Base-by-base conservation (phyloP, 176 grass and related monocot species). In the Dactylis glomerata region DNA sequence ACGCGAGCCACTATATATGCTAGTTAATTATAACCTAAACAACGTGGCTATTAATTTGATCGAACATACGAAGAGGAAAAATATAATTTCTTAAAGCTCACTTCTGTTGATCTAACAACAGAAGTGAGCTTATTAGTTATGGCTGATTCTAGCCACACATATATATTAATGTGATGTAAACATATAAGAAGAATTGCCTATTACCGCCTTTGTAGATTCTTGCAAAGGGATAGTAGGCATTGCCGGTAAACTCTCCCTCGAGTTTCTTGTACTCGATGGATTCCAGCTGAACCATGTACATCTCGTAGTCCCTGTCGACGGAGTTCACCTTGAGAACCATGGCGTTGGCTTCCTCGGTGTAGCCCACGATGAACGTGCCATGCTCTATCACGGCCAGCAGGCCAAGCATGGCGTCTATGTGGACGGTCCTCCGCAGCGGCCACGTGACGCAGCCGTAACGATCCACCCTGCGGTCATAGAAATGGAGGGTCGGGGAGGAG, bases 221-320 rank as follows among this genome's bases (percentile, higher is more conserved):
- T 27, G 36, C 37, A 2, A 82, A 82, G 8, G 47, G 47, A 71
- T 70, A 5, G 17, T 20, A 6, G 15, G 10, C 6, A 5, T 4
- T 0, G 0, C 1, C 15, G 5, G 5, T 1, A 51, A 28, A 12
- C 9, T 2, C 4, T 22, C 23, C 11, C 5, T 24, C 3, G 40
- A 70, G 8, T 22, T 38, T 13, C 33, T 56, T 56, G 27, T 38
- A 28, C 47, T 56, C 9, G 22, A 40, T 19, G 8, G 65, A 28
- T 6, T 82, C 34, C 13, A 82, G 32, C 24, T 82, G 22, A 26
- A 70, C 8, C 5, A 68, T 13, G 34, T 27, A 27, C 1, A 36
- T 1, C 9, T 10, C 8, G 1, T 1, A 7, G 38, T 40, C 5
- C 5, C 6, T 2, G 6, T 40, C 38, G 1, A 6, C 8, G 3